phyloP scores from a whole-genome alignment of 305 asterid genomes.

The Fraxinus dipetala region DNA sequence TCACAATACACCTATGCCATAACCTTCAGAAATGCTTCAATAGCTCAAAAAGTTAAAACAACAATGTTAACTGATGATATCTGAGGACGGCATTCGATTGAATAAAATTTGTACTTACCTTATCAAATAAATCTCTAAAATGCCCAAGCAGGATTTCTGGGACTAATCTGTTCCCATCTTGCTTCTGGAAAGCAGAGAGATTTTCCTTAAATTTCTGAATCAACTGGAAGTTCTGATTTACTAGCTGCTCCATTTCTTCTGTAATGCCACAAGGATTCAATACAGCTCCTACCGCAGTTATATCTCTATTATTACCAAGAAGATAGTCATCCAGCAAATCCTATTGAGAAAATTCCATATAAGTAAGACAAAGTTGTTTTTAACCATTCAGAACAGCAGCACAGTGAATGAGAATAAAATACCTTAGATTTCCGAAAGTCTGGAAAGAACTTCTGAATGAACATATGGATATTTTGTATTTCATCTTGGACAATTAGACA shows the following conservation, averaged over 20 bases:
- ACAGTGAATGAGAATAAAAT: conserved; percentile 4
- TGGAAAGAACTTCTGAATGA: conserved; percentile 52
- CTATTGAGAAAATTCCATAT: conserved; percentile 40
- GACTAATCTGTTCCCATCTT: conserved; percentile 40
- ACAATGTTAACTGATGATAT: background rate
- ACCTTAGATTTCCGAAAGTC: conserved; percentile 75
- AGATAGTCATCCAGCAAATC: conserved; percentile 64
- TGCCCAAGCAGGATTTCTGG: conserved; percentile 52
- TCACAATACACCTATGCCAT: background rate
- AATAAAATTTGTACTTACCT: conserved; percentile 39
- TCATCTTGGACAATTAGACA: conserved; percentile 56
- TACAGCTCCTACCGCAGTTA: conserved; percentile 26
- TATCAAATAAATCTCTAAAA: conserved; percentile 44
- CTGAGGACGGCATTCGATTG: background rate
- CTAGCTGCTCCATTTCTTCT: conserved; percentile 63
- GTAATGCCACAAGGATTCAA: conserved; percentile 77
- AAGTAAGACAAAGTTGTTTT: conserved; percentile 14
- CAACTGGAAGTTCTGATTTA: conserved; percentile 51
- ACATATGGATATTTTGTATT: conserved; percentile 43
- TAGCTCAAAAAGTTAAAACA: background rate
- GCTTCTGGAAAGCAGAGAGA: conserved; percentile 38
- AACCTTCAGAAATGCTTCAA: background rate
- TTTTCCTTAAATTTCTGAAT: conserved; percentile 44
- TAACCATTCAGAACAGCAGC: background rate
- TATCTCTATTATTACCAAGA: conserved; percentile 52